Evolutionary conservation across 2,329 filamentous ascomycete species (phyloP).

Genomic region (Leptographium wingfieldii): DNA sequence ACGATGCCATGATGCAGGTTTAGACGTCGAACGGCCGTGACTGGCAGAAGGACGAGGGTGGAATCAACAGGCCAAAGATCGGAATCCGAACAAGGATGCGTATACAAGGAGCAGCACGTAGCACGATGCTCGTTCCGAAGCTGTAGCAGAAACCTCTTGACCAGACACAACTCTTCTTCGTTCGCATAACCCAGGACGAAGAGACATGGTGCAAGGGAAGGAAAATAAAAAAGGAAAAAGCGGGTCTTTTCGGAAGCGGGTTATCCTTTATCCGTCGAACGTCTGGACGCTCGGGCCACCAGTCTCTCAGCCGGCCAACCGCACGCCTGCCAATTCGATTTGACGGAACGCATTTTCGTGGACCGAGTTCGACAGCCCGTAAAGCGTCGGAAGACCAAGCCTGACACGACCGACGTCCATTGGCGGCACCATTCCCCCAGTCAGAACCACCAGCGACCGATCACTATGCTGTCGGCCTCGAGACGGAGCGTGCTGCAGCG

Average conservation of each 20-base stretch:
- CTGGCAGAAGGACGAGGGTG: background rate
- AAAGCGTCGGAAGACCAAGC: background rate
- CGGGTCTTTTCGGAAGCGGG: background rate
- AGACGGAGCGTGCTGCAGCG: slow-evolving; percentile 26
- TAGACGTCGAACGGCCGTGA: background rate
- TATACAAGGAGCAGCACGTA: background rate
- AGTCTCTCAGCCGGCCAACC: slow-evolving; percentile 6
- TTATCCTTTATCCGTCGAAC: background rate
- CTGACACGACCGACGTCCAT: background rate
- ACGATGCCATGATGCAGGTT: slow-evolving; percentile 3
- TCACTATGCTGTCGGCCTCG: slow-evolving; percentile 33
- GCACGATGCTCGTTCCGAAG: background rate
- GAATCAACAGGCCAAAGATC: background rate
- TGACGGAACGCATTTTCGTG: background rate
- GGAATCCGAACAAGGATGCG: background rate
- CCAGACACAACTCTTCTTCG: background rate
- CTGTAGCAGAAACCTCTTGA: background rate
- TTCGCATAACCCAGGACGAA: background rate
- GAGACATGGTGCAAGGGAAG: background rate
- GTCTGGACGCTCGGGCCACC: background rate
- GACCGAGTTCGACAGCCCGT: background rate
- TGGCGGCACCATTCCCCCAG: background rate
- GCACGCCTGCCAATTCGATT: slow-evolving; percentile 6
- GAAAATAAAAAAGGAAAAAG: background rate
- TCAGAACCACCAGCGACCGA: background rate